Evolutionary conservation across 1,284 basidiomycete genomes (phyloP).

Genomic region (Tilletia caries): DNA sequence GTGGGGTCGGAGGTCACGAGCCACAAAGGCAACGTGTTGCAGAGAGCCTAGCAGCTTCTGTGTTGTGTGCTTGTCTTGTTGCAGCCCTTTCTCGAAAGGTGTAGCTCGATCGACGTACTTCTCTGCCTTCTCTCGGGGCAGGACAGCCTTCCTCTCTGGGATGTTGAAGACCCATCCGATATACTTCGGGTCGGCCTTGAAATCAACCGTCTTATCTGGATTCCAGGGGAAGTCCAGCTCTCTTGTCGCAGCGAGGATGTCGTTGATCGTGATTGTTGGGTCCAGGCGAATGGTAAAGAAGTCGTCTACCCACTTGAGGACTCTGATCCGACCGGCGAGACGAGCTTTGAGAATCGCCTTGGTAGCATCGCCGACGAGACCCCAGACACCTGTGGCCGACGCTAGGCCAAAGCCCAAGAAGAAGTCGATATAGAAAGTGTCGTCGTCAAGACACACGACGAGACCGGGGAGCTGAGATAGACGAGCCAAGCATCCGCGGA

Average conservation of each 20-base stretch:
- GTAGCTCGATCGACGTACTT: neutral
- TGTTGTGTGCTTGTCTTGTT: too few species aligned
- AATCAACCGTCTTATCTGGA: neutral
- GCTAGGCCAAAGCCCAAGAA: neutral
- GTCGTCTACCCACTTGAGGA: slow-evolving; percentile 9
- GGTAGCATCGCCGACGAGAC: neutral
- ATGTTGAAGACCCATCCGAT: neutral
- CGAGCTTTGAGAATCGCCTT: neutral
- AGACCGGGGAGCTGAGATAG: neutral
- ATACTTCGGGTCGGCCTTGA: neutral
- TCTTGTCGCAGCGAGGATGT: neutral
- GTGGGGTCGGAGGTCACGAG: neutral
- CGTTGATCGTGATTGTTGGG: neutral
- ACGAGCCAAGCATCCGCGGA: neutral
- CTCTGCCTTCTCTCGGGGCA: neutral
- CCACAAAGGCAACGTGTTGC: neutral
- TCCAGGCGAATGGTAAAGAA: neutral
- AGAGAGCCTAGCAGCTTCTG: neutral
- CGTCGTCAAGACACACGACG: neutral
- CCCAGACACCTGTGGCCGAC: slow-evolving; percentile 5
- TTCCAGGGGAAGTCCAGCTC: neutral
- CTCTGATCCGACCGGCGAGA: too few species aligned
- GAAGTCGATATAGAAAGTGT: neutral
- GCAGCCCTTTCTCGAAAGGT: too few species aligned
- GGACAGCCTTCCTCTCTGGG: neutral